Evolutionary conservation across 257 asterid species (phyloP), one percentile per base, ranked within the genome.

Genomic region (Solanum boliviense): DNA sequence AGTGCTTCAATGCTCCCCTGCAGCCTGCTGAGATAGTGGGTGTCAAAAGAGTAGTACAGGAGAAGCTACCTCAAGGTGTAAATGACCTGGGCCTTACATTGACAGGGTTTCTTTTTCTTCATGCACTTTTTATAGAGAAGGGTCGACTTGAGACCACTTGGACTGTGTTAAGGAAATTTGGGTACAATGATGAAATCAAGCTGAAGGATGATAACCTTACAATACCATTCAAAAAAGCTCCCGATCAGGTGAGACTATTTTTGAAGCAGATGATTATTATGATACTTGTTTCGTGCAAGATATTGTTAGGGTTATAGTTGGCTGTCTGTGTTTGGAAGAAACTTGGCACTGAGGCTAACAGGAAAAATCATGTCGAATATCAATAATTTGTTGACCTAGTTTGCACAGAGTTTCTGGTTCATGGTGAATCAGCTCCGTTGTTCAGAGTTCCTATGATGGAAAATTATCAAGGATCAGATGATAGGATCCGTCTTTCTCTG

Each of bases 51-150:
- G 98, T 97, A 86, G 96, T 97, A 85, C 96, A 93, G 87, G 98
- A 93, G 90, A 95, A 95, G 93, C 91, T 96, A 92, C 95, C 98
- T 86, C 96, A 92, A 91, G 99, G 98, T 88, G 96, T 97, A 89
- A 97, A 94, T 90, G 98, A 95, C 41, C 91, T 90, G 89, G 99
- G 99, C 60, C 98, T 97, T 89, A 95, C 98, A 90, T 92, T 96
- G 79, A 91, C 96, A 2, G 99, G 99, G 20, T 97, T 97, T 93
- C 96, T 95, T 88, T 95, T 91, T 88, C 96, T 97, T 88, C 98
- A 95, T 91, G 96, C 98, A 88, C 97, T 96, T 92, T 97, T 96
- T 90, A 96, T 97, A 85, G 99, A 97, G 94, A 96, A 92, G 92
- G 98, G 98, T 58, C 93, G 98, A 38, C 90, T 95, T 35, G 99